phyloP scores from a whole-genome alignment of 768 basidiomycete genomes.

The Leccinum longicurvipes region DNA sequence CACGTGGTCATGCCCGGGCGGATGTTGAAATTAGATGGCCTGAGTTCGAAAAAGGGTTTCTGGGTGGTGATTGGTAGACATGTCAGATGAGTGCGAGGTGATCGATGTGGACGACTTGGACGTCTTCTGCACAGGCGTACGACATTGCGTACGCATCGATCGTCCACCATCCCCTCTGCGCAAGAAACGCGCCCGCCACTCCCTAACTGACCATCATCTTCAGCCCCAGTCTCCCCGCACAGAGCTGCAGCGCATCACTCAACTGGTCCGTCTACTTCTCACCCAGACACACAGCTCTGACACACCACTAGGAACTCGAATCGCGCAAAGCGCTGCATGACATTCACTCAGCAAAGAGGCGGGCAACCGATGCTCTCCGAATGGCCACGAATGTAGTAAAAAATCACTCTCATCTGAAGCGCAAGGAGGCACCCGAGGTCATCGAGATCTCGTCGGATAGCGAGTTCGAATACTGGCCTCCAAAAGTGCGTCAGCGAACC shows the following conservation, averaged over 20 bases:
- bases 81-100: constrained; percentile 7
- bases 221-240: constrained; percentile 7
- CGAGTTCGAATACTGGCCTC: constrained; percentile 19
- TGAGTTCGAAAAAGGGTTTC: neutral
- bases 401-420: constrained; percentile 17
- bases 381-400: constrained; percentile 14
- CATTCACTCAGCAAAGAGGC: constrained; percentile 20
- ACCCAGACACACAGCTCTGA: constrained; percentile 6
- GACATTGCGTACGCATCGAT: constrained; percentile 15
- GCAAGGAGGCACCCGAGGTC: constrained; percentile 16
- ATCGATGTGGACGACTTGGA: constrained; percentile 30
- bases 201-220: neutral
- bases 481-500: constrained; percentile 16
- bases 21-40: no score
- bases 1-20: no score
- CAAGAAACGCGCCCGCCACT: constrained; percentile 11
- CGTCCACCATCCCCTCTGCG: constrained; percentile 7
- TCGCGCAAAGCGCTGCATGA: constrained; percentile 13
- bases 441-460: constrained; percentile 32
- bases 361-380: constrained; percentile 15
- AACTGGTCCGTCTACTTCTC: constrained; percentile 12
- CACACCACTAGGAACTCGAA: constrained; percentile 20
- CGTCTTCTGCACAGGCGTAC: constrained; percentile 18
- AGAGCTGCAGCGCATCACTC: constrained; percentile 24
- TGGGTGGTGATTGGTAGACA: neutral